Conservation (phyloP, 179 eudicot genomes). For the Beta lomatogona region DNA sequence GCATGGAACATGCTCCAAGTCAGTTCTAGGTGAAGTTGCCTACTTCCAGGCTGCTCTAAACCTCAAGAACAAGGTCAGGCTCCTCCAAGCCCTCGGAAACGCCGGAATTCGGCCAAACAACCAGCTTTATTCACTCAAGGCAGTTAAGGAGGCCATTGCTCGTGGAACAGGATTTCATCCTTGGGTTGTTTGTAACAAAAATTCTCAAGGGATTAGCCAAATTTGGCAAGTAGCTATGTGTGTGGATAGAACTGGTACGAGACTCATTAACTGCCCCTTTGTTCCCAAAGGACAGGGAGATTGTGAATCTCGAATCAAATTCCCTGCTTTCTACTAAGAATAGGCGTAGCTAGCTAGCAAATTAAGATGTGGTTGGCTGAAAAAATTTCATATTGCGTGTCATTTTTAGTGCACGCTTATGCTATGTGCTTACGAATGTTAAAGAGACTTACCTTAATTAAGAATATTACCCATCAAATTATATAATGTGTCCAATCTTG, state of each 20-base stretch:
- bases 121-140: slow-evolving; percentile 22
- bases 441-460: too few species aligned
- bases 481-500: background rate
- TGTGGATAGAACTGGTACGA: slow-evolving; percentile 32
- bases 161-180: slow-evolving; percentile 31
- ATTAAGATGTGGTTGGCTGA: background rate
- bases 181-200: slow-evolving; percentile 37
- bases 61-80: slow-evolving; percentile 33
- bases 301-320: slow-evolving; percentile 23
- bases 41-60: slow-evolving; percentile 32
- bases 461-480: background rate
- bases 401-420: slow-evolving; percentile 17
- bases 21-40: slow-evolving; percentile 25
- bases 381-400: background rate
- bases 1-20: slow-evolving; percentile 39
- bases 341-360: background rate
- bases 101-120: slow-evolving; percentile 40
- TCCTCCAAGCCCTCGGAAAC: slow-evolving; percentile 27
- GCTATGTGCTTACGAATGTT: background rate
- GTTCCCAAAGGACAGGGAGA: slow-evolving; percentile 34
- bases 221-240: slow-evolving; percentile 40
- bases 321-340: slow-evolving; percentile 26
- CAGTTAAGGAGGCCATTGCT: slow-evolving; percentile 29
- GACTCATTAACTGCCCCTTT: slow-evolving; percentile 33
- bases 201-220: slow-evolving; percentile 36